These are phyloP conservation scores for Cercophora newfieldiana DNA, from an alignment of 495 filamentous ascomycete species.

Conservation along the genomic window DNA sequence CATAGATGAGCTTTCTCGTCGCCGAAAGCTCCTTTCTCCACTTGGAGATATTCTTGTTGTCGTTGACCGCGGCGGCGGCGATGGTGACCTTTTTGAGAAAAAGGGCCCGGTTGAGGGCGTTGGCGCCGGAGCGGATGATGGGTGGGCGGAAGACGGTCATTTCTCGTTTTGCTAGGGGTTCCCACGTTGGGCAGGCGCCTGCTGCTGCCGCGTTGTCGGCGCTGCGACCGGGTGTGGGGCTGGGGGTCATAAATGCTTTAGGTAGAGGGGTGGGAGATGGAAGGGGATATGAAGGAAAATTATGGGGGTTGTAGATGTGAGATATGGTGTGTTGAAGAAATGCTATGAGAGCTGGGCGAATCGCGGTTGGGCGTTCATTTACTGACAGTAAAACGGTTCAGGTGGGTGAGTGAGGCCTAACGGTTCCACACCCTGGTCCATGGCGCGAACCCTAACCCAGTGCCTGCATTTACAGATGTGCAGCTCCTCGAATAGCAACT, in stretches of 20 bases:
- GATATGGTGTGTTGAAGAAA: neutral
- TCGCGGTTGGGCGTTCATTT: neutral
- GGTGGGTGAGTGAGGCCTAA: neutral
- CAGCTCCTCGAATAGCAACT: neutral
- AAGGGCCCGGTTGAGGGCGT: slow-evolving; percentile 76
- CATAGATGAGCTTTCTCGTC: slow-evolving; percentile 57
- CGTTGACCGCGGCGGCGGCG: slow-evolving; percentile 74
- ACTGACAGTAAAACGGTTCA: neutral
- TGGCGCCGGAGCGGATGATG: slow-evolving; percentile 63
- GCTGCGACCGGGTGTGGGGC: neutral
- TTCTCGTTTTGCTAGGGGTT: slow-evolving; percentile 2
- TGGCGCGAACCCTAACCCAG: neutral
- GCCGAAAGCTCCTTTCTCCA: slow-evolving; percentile 61
- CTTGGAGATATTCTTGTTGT: slow-evolving; percentile 67
- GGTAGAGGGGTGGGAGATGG: neutral
- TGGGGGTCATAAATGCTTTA: neutral
- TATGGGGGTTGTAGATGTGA: neutral
- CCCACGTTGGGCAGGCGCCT: neutral
- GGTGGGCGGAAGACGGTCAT: slow-evolving; percentile 70
- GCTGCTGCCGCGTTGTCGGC: neutral
- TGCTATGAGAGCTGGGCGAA: neutral
- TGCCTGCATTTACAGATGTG: neutral
- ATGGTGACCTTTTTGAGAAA: slow-evolving; percentile 74
- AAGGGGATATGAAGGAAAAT: neutral
- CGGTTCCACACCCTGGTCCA: neutral